Percentiles rank a stretch among this genome's conserved stretches.
phyloP scores from a whole-genome alignment of 768 basidiomycete genomes.

The Tricholoma matsutake region DNA sequence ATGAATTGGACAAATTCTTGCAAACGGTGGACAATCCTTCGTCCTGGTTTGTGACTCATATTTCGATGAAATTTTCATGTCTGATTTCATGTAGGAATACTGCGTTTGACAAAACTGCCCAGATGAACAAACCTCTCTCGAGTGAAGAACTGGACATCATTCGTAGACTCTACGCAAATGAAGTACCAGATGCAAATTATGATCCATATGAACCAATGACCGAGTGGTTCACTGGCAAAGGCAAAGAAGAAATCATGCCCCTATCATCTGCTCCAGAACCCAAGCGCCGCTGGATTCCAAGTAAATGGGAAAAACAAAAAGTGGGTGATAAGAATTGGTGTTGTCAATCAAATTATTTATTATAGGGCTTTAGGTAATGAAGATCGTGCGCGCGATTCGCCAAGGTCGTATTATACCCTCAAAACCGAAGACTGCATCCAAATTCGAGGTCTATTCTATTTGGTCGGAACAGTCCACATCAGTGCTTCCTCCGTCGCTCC shows the following conservation, averaged over 20 bases:
- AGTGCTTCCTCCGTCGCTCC: constrained; percentile 77
- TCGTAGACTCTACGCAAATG: constrained; percentile 80
- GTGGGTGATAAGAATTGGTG: constrained; percentile 36
- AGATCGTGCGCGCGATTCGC: constrained; percentile 97
- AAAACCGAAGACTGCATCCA: constrained; percentile 73
- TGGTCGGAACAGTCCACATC: constrained; percentile 79
- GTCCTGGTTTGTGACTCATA: constrained; percentile 62
- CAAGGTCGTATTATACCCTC: constrained; percentile 91
- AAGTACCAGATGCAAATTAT: constrained; percentile 87
- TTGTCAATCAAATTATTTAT: constrained; percentile 4
- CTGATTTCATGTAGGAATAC: constrained; percentile 60
- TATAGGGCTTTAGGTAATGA: constrained; percentile 73
- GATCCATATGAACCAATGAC: constrained; percentile 92
- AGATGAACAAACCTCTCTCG: constrained; percentile 82
- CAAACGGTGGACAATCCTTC: constrained; percentile 89
- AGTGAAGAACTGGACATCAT: constrained; percentile 95
- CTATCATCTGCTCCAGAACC: constrained; percentile 89
- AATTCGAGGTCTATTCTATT: constrained; percentile 78
- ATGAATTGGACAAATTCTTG: constrained; percentile 96
- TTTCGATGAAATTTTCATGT: not conserved
- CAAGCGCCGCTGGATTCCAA: constrained; percentile 93
- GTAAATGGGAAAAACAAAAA: constrained; percentile 99
- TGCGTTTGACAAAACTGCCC: constrained; percentile 86
- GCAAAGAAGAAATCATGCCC: constrained; percentile 94
- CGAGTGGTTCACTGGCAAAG: constrained; percentile 97